Base-by-base conservation (phyloP, 768 basidiomycete genomes). In the Termitomyces sp. region DNA sequence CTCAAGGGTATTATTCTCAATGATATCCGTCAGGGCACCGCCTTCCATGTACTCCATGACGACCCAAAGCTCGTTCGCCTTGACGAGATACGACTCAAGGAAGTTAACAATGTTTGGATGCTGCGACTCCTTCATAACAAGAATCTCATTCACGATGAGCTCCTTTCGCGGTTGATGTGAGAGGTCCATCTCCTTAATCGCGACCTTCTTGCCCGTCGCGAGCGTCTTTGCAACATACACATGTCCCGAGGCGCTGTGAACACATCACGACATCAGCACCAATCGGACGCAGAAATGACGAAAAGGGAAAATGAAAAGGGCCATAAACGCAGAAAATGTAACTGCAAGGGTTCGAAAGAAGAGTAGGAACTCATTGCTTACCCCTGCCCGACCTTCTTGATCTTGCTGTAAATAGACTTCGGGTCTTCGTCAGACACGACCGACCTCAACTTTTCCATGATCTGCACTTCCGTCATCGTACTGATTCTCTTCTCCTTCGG, bases 11-110 rank as follows among this genome's bases (percentile, higher is more conserved):
- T 98, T 98, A 65, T 95, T 94, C 77, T 98, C 96, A 65, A 99
- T 98, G 45, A 99, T 89, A 73, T 98, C 96, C 26, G 94, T 98
- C 66, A 99, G 77, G 18, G 96, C 94, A 41, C 97, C 95, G 53
- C 94, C 94, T 72, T 98, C 94, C 94, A 98, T 98, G 69, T 92
- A 96, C 75, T 98, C 94, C 94, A 96, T 98, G 58, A 96, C 94
- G 45, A 97, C 94, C 94, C 94, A 98, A 24, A 97, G 82, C 68
- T 96, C 94, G 53, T 81, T 88, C 69, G 79, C 87, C 73, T 89
- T 90, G 54, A 97, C 84, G 45, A 98, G 82, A 72, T 94, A 97
- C 24, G 91, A 85, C 6, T 96, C 91, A 42, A 96, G 73, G 74
- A 92, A 98, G 73, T 96, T 96, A 77, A 98, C 94, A 57, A 98